These are phyloP conservation scores for Fraxinus ornus DNA, from an alignment of 305 asterid genomes.

Conservation along the genomic window DNA sequence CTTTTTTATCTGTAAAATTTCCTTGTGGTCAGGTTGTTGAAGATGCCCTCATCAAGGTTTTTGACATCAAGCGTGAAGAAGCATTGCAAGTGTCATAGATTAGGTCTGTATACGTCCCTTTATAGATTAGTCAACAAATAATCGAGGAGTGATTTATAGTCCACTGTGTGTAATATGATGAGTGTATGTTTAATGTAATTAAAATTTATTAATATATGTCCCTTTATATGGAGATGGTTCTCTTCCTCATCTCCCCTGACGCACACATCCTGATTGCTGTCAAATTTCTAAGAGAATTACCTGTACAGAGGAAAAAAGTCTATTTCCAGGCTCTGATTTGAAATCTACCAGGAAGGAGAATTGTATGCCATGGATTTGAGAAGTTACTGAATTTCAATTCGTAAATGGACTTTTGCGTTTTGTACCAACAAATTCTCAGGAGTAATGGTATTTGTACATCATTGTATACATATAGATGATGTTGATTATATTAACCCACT, in stretches of 20 bases:
- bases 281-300: conserved; percentile 5
- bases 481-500: too few species aligned
- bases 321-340: conserved; percentile 7
- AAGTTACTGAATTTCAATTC: not conserved
- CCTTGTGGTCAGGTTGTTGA: conserved; percentile 61
- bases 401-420: not conserved
- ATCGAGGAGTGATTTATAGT: not conserved
- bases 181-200: not conserved
- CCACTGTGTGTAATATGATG: conserved; percentile 18
- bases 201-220: conserved; percentile 12
- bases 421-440: not conserved
- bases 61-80: conserved; percentile 77
- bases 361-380: not conserved
- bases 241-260: not conserved
- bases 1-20: conserved; percentile 8
- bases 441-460: not conserved
- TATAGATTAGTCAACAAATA: not conserved
- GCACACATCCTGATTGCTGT: not conserved
- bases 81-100: conserved; percentile 57
- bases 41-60: conserved; percentile 72
- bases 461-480: not conserved
- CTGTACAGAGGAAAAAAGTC: not conserved
- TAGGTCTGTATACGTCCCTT: not conserved
- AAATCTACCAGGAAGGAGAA: not conserved
- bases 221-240: not conserved